Evolutionary conservation across 495 filamentous ascomycete genomes (phyloP), one percentile per base, ranked within the genome.

Genomic region (Hypoxylon crocopeplum): DNA sequence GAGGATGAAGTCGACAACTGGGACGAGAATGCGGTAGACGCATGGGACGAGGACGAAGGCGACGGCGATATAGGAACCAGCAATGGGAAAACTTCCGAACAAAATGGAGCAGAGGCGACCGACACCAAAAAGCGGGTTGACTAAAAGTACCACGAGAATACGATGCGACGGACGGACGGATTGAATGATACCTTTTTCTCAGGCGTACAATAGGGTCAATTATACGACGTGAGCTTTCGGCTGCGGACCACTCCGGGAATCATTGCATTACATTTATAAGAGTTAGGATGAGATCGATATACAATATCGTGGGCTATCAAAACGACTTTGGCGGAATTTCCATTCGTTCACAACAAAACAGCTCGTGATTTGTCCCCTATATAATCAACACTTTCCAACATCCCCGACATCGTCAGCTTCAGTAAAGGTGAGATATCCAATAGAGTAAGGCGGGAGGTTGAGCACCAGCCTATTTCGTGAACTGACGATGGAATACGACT

Each of bases 1-100:
- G 89, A 92, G 55, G 83, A 88, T 30, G 87, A 90, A 69, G 82
- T 92, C 11, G 90, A 92, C 64, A 88, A 88, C 57, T 93, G 89
- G 89, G 90, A 92, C 60, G 89, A 92, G 70, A 89, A 93, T 65
- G 84, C 82, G 0, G 84, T 84, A 16, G 89, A 92, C 67, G 80
- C 79, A 10, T 91, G 88, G 88, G 88, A 90, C 54, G 82, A 84
- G 2, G 86, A 86, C 24, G 86, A 88, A 3, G 66, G 47, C 2
- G 65, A 69, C 2, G 74, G 71, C 5, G 72, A 75, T 41, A 70
- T 77, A 27, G 72, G 74, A 21, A 25, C 37, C 49, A 51, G 44
- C 32, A 70, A 72, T 24, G 54, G 62, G 6, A 68, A 69, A 41
- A 30, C 39, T n/a, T 20, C 30, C 13, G 65, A 65, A 17, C 69